Conservation (phyloP, 2,329 filamentous ascomycete genomes). For the Trichocomaceae sp. region DNA sequence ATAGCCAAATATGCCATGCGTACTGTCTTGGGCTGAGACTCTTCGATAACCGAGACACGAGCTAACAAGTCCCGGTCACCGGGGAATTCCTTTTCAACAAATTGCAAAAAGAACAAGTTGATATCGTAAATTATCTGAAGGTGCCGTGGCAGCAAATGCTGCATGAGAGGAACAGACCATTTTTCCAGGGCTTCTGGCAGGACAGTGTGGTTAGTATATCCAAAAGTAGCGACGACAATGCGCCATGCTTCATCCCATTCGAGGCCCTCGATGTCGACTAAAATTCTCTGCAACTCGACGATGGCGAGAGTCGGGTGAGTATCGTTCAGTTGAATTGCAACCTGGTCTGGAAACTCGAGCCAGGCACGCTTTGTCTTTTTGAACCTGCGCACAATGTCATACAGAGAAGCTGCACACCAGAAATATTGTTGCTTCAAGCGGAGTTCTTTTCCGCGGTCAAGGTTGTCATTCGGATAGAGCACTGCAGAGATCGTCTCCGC, state of each 20-base stretch:
- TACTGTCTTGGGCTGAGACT: conserved; percentile 94
- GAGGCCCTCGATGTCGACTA: conserved; percentile 81
- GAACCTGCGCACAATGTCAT: conserved; percentile 94
- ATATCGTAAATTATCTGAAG: conserved; percentile 98
- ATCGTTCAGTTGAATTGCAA: conserved; percentile 96
- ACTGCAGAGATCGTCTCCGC: conserved; percentile 99
- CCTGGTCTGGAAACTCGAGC: conserved; percentile 87
- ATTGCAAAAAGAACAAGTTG: conserved; percentile 88
- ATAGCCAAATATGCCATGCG: conserved; percentile 94
- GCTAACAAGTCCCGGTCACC: conserved; percentile 77
- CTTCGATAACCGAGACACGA: conserved; percentile 94
- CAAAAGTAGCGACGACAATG: conserved; percentile 72
- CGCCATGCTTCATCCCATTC: conserved; percentile 91
- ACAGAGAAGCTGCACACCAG: conserved; percentile 94
- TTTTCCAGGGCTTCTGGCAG: conserved; percentile 96
- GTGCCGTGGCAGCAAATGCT: conserved; percentile 88
- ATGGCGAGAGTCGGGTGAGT: conserved; percentile 95
- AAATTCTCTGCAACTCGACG: conserved; percentile 88
- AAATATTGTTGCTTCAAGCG: conserved; percentile 99
- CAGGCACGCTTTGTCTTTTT: conserved; percentile 92
- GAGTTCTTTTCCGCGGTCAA: conserved; percentile 93
- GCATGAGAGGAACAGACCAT: conserved; percentile 89
- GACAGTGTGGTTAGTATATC: conserved; percentile 98
- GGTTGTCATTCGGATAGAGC: conserved; percentile 93
- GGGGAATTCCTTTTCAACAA: conserved; percentile 83